Evolutionary conservation across 441 rosid genomes (phyloP), one percentile per base, ranked within the genome.

Genomic region (Eutrema salsugineum): DNA sequence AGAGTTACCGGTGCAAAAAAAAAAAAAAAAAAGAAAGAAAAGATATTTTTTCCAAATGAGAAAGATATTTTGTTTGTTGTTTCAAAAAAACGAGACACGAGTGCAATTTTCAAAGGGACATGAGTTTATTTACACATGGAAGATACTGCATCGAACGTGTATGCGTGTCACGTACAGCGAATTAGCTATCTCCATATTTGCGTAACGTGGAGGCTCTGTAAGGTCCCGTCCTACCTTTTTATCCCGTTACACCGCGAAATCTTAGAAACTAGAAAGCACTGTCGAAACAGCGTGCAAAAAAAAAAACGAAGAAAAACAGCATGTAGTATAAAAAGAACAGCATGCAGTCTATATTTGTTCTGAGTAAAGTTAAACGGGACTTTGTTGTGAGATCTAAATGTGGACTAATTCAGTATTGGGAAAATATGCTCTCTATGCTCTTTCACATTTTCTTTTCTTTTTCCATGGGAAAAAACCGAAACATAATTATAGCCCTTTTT

Each of bases 171-270:
- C 22, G 9, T 62, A 22, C 47, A 3, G 2, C 4, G 8, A 68
- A 43, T 56, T 10, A 48, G 0, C 8, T 15, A 19, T 47, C 53
- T 56, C 30, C 53, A 14, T 19, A 4, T 27, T 19, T 60, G 48
- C 9, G 12, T 44, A 67, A 67, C 73, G 78, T 75, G 78, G 73
- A 59, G 30, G 19, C 12, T 33, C 3, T 19, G 11, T 24, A 9
- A 9, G 40, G 55, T 50, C 39, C 39, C 24, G 55, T 50, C 39
- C 39, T 17, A 30, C 58, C 42, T 7, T 59, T 12, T 35, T 35
- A 57, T 35, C 17, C 17, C 17, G 51, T 28, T 24, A 24, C 27
- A 24, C 27, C 27, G 27, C 27, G 27, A 24, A 24, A 24, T 24
- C 27, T 3, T 24, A 24, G 4, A 24, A 24, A 24, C 27, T 24